Percentiles rank a stretch among this genome's conserved stretches.
Conservation (phyloP, 1,284 basidiomycete genomes). For the Tilletia horrida region DNA sequence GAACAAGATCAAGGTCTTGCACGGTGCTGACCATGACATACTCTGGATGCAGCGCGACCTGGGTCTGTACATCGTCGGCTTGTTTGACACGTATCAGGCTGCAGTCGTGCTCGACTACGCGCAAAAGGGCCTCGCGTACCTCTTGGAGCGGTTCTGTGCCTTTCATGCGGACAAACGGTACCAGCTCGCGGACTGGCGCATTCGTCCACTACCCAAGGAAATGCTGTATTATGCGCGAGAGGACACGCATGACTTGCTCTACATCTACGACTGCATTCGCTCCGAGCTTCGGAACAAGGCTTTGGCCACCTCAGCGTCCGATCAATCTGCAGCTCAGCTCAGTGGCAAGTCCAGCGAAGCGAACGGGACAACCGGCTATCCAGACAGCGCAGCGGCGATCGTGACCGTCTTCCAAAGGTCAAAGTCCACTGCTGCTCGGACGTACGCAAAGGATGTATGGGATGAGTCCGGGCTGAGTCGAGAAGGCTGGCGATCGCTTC, state of each 20-base stretch:
- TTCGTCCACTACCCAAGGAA: slow-evolving; percentile 77
- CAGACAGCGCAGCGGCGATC: slow-evolving; percentile 55
- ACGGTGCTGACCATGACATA: slow-evolving; percentile 91
- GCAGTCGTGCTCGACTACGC: slow-evolving; percentile 71
- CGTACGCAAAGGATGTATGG: slow-evolving; percentile 53
- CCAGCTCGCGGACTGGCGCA: slow-evolving; percentile 94
- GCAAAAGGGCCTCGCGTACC: slow-evolving; percentile 73
- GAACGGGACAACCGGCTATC: slow-evolving; percentile 26
- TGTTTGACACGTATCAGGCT: slow-evolving; percentile 96
- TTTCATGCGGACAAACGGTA: slow-evolving; percentile 93
- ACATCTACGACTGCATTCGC: slow-evolving; percentile 87
- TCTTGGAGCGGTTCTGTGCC: slow-evolving; percentile 85
- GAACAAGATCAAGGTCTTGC: slow-evolving; percentile 73
- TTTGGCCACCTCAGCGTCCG: too few relatives aligned
- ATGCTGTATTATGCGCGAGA: slow-evolving; percentile 90
- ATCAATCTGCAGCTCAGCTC: too few relatives aligned
- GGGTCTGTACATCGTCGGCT: slow-evolving; percentile 83
- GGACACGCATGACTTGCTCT: slow-evolving; percentile 91
- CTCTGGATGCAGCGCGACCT: slow-evolving; percentile 96
- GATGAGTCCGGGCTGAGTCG: slow-evolving; percentile 42
- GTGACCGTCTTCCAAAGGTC: slow-evolving; percentile 41
- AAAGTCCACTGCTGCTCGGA: slow-evolving; percentile 42
- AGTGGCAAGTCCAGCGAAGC: not conserved
- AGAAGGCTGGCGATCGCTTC: slow-evolving; percentile 47
- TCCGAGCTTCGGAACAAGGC: slow-evolving; percentile 66